Percentiles rank a stretch among this genome's conserved stretches.
Conservation (phyloP, 495 filamentous ascomycete species). For the Bryoglossum gracile region DNA sequence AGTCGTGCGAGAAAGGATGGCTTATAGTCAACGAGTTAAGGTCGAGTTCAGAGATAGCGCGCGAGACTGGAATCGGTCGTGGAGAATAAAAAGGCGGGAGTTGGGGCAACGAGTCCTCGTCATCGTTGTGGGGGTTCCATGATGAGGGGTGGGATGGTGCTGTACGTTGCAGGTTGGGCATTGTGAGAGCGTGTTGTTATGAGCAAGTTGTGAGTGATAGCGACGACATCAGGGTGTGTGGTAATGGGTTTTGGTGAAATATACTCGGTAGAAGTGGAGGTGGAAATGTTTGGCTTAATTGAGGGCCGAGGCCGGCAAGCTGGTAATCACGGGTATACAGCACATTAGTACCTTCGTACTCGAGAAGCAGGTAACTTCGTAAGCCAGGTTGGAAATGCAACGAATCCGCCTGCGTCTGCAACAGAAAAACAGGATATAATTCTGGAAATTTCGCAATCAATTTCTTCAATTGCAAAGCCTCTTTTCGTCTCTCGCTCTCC, state of each 20-base stretch:
- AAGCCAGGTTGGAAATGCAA: not conserved
- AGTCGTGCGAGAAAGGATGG: slow-evolving; percentile 6
- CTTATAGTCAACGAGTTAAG: slow-evolving; percentile 23
- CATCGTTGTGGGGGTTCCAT: slow-evolving; percentile 2
- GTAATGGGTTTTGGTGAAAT: not conserved
- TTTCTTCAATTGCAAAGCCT: no score
- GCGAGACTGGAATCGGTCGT: slow-evolving; percentile 29
- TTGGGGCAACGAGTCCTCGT: slow-evolving; percentile 15
- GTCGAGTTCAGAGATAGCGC: slow-evolving; percentile 30
- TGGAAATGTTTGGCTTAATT: not conserved
- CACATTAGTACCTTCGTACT: not conserved
- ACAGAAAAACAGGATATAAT: not conserved
- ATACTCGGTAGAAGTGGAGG: not conserved
- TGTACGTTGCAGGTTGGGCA: slow-evolving; percentile 5
- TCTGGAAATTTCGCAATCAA: no score
- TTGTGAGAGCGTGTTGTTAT: not conserved
- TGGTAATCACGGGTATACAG: no score
- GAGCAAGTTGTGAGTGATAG: not conserved
- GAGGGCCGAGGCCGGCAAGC: not conserved
- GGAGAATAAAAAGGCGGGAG: slow-evolving; percentile 40
- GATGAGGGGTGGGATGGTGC: slow-evolving; percentile 5
- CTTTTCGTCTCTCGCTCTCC: no score
- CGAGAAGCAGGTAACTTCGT: not conserved
- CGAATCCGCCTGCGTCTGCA: not conserved
- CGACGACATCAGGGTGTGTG: not conserved